Evolutionary conservation across 2,329 filamentous ascomycete genomes (phyloP), one percentile per base, ranked within the genome.

Genomic region (Sclerotinia spermophila): DNA sequence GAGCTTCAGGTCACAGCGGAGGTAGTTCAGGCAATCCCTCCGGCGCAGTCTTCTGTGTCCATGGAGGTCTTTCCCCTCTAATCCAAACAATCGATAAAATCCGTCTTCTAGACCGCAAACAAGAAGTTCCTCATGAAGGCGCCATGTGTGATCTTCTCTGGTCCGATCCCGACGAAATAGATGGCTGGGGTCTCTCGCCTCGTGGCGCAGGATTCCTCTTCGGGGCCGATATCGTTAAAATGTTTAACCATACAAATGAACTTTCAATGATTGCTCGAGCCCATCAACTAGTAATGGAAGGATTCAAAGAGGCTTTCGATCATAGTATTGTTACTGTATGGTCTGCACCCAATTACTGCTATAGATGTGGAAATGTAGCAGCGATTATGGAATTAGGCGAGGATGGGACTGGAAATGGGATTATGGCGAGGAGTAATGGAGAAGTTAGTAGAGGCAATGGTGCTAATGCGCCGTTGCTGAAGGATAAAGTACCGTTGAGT

Each of bases 301-400:
- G 96, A 0, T 99, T 97, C 82, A 98, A 98, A 82, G 96, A 98
- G 80, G 98, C 98, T 94, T 99, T 98, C 78, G 93, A 97, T 79
- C 91, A 90, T 21, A 93, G 90, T 62, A 97, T 99, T 74, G 96
- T 98, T 56, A 99, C 96, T 0, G 96, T 99, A n/a, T 99, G 96
- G 95, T 96, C 92, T 0, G 94, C 94, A 15, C 94, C 94, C 0
- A 97, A 97, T 80, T 97, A 97, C 84, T 97, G 94, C 83, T 97
- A 97, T 82, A 74, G 74, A 51, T 97, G 94, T 78, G 94, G 94
- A 69, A 98, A 98, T 77, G 94, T 99, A 19, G 96, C 96, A 0
- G 95, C 96, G 0, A 94, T 99, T 71, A 84, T 99, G 69, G 96
- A 99, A 82, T 85, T 99, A 6, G 92, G 90, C 40, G 96, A 98